Conservation (phyloP, 1,284 basidiomycete genomes). For the Amylostereum areolatum region DNA sequence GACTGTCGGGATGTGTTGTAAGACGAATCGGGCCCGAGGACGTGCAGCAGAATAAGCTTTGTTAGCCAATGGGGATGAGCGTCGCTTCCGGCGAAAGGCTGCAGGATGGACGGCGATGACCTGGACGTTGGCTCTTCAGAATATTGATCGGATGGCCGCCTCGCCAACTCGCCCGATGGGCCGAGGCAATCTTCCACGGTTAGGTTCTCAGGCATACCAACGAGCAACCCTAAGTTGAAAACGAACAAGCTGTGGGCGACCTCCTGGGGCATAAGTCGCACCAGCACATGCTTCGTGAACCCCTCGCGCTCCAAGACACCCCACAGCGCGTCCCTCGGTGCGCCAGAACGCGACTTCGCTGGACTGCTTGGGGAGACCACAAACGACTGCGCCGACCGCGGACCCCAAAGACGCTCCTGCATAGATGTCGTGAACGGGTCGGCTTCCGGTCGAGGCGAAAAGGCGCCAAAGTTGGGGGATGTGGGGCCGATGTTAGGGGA, state of each 20-base stretch:
- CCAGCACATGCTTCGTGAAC: conserved; percentile 60
- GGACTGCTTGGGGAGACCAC: conserved; percentile 1
- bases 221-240: conserved; percentile 48
- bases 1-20: conserved; percentile 19
- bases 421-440: conserved; percentile 37
- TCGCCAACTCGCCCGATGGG: neutral
- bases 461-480: conserved; percentile 46
- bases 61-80: conserved; percentile 76
- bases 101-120: conserved; percentile 11
- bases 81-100: conserved; percentile 58
- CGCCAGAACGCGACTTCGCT: neutral
- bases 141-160: conserved; percentile 7
- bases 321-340: conserved; percentile 30
- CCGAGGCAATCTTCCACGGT: conserved; percentile 41
- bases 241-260: conserved; percentile 53
- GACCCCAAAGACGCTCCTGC: conserved; percentile 14
- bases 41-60: conserved; percentile 59
- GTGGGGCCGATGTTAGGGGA: conserved; percentile 22
- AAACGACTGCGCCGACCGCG: conserved; percentile 1
- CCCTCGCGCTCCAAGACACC: conserved; percentile 52
- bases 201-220: conserved; percentile 42
- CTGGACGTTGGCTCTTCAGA: conserved; percentile 7
- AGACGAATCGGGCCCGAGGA: conserved; percentile 53
- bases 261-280: conserved; percentile 49
- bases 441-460: conserved; percentile 55